Conservation (phyloP, 225 moss, liverwort and hornwort species). For the Marchantia polymorpha region DNA sequence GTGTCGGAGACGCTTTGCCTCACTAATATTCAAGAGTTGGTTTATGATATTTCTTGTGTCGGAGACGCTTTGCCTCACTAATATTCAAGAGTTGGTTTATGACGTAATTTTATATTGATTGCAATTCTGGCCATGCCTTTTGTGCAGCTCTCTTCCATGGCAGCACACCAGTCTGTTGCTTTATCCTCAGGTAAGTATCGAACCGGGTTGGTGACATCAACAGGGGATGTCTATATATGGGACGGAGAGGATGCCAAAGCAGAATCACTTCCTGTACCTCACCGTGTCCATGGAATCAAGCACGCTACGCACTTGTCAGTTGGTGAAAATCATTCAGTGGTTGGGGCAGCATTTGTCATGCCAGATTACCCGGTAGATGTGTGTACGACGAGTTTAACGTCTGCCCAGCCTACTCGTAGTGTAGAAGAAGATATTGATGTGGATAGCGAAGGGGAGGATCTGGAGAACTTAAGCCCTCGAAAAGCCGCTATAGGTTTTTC, state of each 20-base stretch:
- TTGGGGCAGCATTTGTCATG: conserved; percentile 67
- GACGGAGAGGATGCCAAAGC: conserved; percentile 72
- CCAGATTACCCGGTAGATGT: conserved; percentile 55
- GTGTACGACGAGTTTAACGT: conserved; percentile 36
- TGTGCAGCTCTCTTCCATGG: conserved; percentile 67
- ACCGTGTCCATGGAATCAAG: conserved; percentile 87
- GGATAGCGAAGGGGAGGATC: conserved; percentile 58
- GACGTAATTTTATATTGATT: neutral
- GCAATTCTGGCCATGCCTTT: neutral
- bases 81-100: neutral
- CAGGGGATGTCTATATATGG: conserved; percentile 84
- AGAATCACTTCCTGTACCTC: conserved; percentile 58
- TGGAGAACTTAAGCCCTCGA: conserved; percentile 28
- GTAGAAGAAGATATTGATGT: conserved; percentile 51
- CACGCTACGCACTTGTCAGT: conserved; percentile 78
- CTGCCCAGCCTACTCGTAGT: conserved; percentile 29
- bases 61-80: no score
- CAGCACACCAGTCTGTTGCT: conserved; percentile 70
- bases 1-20: no score
- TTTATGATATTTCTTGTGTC: neutral
- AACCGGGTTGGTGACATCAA: conserved; percentile 73
- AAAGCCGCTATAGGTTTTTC: neutral
- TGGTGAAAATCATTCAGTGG: conserved; percentile 90
- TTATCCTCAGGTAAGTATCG: conserved; percentile 89
- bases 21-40: no score